phyloP scores from a whole-genome alignment of 306 rosid genomes.

The Trifolium pratense region DNA sequence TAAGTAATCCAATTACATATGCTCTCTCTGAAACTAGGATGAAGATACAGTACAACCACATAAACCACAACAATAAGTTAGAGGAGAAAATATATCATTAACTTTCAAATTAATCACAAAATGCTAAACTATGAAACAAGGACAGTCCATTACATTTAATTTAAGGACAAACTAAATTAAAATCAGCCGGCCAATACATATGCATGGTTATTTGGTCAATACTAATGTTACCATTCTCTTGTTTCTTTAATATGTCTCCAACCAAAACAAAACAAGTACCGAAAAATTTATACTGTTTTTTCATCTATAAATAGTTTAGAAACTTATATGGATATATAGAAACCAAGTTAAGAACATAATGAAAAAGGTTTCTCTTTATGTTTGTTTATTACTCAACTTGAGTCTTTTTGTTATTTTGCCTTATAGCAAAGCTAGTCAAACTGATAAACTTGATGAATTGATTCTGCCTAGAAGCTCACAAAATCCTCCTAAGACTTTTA shows the following conservation, averaged over 20 bases:
- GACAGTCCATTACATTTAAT: not conserved
- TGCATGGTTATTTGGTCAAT: constrained; percentile 6
- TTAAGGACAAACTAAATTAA: not conserved
- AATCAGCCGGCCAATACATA: constrained; percentile 30
- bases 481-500: constrained; percentile 19
- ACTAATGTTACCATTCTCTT: not conserved
- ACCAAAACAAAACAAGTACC: constrained; percentile 1
- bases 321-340: not conserved
- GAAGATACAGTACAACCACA: constrained; percentile 8
- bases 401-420: constrained; percentile 39
- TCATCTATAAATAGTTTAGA: constrained; percentile 9
- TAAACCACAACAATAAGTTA: constrained; percentile 6
- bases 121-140: constrained; percentile 22
- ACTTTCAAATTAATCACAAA: constrained; percentile 7
- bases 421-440: constrained; percentile 43
- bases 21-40: not conserved
- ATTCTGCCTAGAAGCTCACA: constrained; percentile 43
- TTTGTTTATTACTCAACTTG: constrained; percentile 36
- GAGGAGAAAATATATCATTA: not conserved
- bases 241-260: constrained; percentile 32
- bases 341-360: constrained; percentile 31
- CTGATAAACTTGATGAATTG: constrained; percentile 48
- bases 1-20: not conserved
- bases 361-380: constrained; percentile 33
- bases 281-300: not conserved